Evolutionary conservation across 2,329 filamentous ascomycete species (phyloP), one percentile per base, ranked within the genome.

Genomic region (Aspergillus fructus): DNA sequence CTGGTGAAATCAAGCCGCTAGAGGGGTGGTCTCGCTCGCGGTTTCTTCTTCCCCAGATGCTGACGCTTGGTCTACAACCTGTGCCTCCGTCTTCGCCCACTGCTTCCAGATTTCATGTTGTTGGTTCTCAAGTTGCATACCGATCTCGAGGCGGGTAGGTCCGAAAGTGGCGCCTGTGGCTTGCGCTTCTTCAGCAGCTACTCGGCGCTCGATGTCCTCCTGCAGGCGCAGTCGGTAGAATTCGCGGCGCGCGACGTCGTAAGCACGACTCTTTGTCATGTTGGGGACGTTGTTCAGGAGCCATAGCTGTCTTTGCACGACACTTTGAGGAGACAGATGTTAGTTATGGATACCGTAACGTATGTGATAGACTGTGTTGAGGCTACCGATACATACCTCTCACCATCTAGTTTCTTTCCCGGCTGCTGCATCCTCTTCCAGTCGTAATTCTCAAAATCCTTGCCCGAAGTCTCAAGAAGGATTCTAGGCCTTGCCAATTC

Each of bases 141-240:
- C 87, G 56, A 96, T 80, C 59, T 96, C 88, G 51, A 92, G 73
- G 59, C 84, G 82, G 42, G 85, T 81, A 74, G 88, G 89, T 72
- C 91, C 91, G 72, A 97, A 97, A 80, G 91, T 91, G 50, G 92
- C 93, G 53, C 94, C 94, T 5, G 89, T 88, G 67, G 89, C 85
- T 62, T 87, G 81, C 27, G 94, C 93, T 76, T 99, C 94, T 77
- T 99, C 94, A 49, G 86, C 82, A 7, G 93, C 90, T 59, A 99
- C 83, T 66, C 93, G 87, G 65, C 85, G 83, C 77, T 93, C 87
- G 48, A 96, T 84, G 63, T 97, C 92, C 66, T 96, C 87, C 59
- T 86, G 81, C 66, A 96, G 89, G 58, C 94, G 89, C 62, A 93
- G 77, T 46, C 83, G 80, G 78, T 99, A 99, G 77, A 97, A 96